Evolutionary conservation across 1,139 yeast species (phyloP).

Genomic region (Saccharomyces hybrid): DNA sequence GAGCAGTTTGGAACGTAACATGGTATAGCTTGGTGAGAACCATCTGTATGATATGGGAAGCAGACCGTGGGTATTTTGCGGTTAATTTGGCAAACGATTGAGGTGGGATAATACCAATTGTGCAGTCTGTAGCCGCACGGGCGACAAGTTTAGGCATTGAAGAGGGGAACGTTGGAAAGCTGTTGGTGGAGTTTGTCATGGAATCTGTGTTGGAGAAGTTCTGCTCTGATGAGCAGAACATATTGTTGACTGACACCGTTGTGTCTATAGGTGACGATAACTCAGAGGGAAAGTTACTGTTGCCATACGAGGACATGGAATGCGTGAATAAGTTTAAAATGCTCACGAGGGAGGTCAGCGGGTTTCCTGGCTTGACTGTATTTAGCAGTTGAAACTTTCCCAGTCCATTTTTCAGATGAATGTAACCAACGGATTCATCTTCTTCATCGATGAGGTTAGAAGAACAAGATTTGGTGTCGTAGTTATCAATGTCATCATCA

Average conservation of each 20-base stretch:
- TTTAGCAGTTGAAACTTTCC: conserved; percentile 65
- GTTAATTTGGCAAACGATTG: conserved; percentile 73
- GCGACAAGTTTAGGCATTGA: conserved; percentile 34
- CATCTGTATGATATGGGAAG: conserved; percentile 92
- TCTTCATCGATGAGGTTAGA: conserved; percentile 2
- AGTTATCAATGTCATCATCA: conserved; percentile 10
- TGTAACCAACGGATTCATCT: conserved; percentile 21
- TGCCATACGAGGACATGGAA: not conserved
- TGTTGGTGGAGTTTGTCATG: not conserved
- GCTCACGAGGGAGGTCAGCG: conserved; percentile 74
- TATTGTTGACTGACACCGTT: not conserved
- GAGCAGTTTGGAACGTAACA: conserved; percentile 87
- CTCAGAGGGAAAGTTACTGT: not conserved
- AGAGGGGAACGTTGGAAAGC: not conserved
- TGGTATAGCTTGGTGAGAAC: conserved; percentile 78
- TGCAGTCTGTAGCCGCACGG: conserved; percentile 45
- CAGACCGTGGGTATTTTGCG: conserved; percentile 73
- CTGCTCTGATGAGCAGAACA: not conserved
- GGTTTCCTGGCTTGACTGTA: conserved; percentile 79
- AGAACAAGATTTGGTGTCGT: conserved; percentile 2
- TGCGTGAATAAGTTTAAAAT: conserved; percentile 62
- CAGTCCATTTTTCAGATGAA: conserved; percentile 39
- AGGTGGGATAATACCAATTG: conserved; percentile 87
- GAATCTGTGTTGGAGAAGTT: conserved; percentile 2
- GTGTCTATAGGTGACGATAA: not conserved